Evolutionary conservation across 305 asterid genomes (phyloP), one percentile per base, ranked within the genome.

Genomic region (Coffea humblotiana): DNA sequence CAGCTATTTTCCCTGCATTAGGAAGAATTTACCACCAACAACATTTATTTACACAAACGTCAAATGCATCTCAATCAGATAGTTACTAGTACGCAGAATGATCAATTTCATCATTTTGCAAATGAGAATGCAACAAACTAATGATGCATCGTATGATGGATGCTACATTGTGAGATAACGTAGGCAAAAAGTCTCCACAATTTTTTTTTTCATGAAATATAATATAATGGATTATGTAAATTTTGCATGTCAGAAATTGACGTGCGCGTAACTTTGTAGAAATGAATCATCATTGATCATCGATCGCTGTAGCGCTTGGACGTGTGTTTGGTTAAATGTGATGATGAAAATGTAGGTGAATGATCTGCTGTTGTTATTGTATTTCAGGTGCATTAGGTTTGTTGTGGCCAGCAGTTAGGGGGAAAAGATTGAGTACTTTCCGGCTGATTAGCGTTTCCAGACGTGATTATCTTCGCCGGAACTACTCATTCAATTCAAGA

Each of bases 351-450:
- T 16, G 11, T 25, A 6, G 49, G 13, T 8, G 18, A 3, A 40
- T 25, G 37, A 49, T 78, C 47, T 40, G 75, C 32, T 47, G 23
- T 19, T 29, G 35, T 12, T 43, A 5, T 7, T 60, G 35, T 21
- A 11, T n/a, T n/a, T 45, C 79, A 82, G 77, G 88, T 86, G 81
- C 49, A 77, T 25, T 80, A 65, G 70, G 72, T 77, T 78, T 77
- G 64, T 61, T n/a, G 76, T 78, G 81, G 78, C 74, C 52, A 77
- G 78, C 67, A 65, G 73, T 73, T 77, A 47, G 72, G 85, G 85
- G 81, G 79, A 37, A 78, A 78, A 77, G 83, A 77, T 84, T 80
- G 85, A 82, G 72, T 37, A 37, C 12, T 77, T 82, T 79, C 82
- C 82, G 85, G 85, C 84, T 32, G 64, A 32, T 23, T 67, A 58